Percentiles rank a stretch among this genome's conserved stretches.
phyloP scores from a whole-genome alignment of 176 grass and related monocot species.

The Areca catechu region DNA sequence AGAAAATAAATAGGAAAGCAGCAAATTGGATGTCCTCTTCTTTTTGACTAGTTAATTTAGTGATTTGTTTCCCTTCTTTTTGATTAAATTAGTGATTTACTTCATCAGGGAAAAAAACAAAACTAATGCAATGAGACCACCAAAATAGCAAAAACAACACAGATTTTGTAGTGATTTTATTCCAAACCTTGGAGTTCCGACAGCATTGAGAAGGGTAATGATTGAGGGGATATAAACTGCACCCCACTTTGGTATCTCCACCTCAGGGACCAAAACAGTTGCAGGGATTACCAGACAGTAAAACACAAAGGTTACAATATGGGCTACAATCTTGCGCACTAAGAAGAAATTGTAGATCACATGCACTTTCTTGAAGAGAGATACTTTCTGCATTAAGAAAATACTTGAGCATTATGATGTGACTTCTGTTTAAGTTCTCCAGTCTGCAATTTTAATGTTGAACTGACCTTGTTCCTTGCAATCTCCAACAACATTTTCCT shows the following conservation, averaged over 20 bases:
- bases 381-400: slow-evolving; percentile 10
- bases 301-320: slow-evolving; percentile 8
- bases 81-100: too few relatives aligned
- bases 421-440: neutral
- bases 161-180: neutral
- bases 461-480: slow-evolving; percentile 5
- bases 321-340: slow-evolving; percentile 9
- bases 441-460: neutral
- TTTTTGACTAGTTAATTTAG: too few relatives aligned
- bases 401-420: neutral
- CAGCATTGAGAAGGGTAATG: slow-evolving; percentile 12
- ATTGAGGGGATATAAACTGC: slow-evolving; percentile 11
- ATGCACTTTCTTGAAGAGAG: slow-evolving; percentile 6
- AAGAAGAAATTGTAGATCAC: slow-evolving; percentile 20
- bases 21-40: too few relatives aligned
- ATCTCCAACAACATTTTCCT: slow-evolving; percentile 14
- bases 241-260: slow-evolving; percentile 14
- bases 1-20: too few relatives aligned
- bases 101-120: too few relatives aligned
- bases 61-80: too few relatives aligned
- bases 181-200: slow-evolving; percentile 7
- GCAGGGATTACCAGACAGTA: slow-evolving; percentile 12
- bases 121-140: neutral
- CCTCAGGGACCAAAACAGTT: slow-evolving; percentile 11
- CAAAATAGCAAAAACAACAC: neutral